Evolutionary conservation across 495 filamentous ascomycete genomes (phyloP).

Genomic region (Mytilinidion resinicola): DNA sequence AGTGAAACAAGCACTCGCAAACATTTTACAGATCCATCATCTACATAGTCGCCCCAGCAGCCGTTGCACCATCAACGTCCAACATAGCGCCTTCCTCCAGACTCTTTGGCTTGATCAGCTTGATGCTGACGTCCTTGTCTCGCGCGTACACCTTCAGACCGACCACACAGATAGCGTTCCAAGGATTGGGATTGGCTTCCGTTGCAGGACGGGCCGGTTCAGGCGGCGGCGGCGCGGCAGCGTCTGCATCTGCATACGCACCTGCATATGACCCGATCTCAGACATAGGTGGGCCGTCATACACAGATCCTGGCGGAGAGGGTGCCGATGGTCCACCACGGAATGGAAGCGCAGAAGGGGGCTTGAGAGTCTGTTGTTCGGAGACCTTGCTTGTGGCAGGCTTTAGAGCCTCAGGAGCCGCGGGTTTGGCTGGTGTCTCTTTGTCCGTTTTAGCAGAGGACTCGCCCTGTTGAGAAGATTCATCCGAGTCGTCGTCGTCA

Average conservation of each 20-base stretch:
- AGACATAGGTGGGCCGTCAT: not conserved
- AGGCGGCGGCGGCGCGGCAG: slow-evolving; percentile 3
- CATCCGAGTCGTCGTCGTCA: slow-evolving; percentile 8
- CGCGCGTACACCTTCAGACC: slow-evolving; percentile 22
- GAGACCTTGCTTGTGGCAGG: not conserved
- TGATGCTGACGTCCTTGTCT: slow-evolving; percentile 25
- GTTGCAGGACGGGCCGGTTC: not conserved
- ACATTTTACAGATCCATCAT: too few relatives aligned
- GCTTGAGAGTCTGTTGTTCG: not conserved
- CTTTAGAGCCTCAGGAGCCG: not conserved
- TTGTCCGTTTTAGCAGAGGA: not conserved
- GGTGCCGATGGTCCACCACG: not conserved
- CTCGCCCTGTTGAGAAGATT: not conserved
- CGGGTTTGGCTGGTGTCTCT: not conserved
- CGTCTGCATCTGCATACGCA: slow-evolving; percentile 4
- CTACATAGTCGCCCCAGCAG: slow-evolving; percentile 26
- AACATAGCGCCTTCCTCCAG: slow-evolving; percentile 21
- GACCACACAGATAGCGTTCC: slow-evolving; percentile 25
- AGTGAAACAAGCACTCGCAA: too few relatives aligned
- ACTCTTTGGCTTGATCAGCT: slow-evolving; percentile 24
- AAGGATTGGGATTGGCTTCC: slow-evolving; percentile 21
- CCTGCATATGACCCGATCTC: not conserved
- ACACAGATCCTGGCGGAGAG: not conserved
- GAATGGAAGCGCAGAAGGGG: not conserved
- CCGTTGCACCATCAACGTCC: slow-evolving; percentile 19